Conservation (phyloP, 2,329 filamentous ascomycete species). For the Intubia oerlemansii region DNA sequence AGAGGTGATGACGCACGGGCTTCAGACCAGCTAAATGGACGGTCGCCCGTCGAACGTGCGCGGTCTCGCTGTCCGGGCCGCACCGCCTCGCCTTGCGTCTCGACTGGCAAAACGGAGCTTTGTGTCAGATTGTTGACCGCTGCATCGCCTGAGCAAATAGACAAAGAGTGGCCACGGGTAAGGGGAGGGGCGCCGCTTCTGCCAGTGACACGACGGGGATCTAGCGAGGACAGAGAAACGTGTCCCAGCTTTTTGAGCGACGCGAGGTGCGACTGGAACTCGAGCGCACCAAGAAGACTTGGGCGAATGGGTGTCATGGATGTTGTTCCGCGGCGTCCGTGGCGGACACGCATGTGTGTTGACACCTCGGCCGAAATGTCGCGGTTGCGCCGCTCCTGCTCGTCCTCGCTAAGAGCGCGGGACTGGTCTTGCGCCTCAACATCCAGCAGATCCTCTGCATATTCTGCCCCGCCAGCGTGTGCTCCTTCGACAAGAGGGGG, state of each 20-base stretch:
- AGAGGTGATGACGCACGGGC: too few relatives aligned
- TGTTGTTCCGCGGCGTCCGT: slow-evolving; percentile 46
- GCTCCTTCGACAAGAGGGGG: too few relatives aligned
- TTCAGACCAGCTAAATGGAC: slow-evolving; percentile 11
- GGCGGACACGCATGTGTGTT: slow-evolving; percentile 77
- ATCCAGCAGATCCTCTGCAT: too few relatives aligned
- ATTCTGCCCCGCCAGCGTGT: too few relatives aligned
- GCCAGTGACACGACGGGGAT: background rate
- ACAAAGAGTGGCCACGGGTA: too few relatives aligned
- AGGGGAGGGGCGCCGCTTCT: background rate
- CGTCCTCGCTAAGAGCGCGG: slow-evolving; percentile 17
- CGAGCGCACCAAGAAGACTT: slow-evolving; percentile 78
- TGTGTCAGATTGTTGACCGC: slow-evolving; percentile 5
- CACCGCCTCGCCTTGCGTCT: background rate
- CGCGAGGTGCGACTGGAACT: slow-evolving; percentile 81
- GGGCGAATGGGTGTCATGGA: slow-evolving; percentile 72
- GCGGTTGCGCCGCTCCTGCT: slow-evolving; percentile 27
- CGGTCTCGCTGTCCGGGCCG: slow-evolving; percentile 14
- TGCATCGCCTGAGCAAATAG: too few relatives aligned
- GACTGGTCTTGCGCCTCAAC: too few relatives aligned
- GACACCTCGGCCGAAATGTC: slow-evolving; percentile 65
- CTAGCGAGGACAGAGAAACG: background rate
- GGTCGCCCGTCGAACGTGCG: slow-evolving; percentile 25
- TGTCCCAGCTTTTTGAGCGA: slow-evolving; percentile 60
- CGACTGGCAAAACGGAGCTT: slow-evolving; percentile 6